Evolutionary conservation across 768 basidiomycete genomes (phyloP).

Genomic region (Suillus tomentosus): DNA sequence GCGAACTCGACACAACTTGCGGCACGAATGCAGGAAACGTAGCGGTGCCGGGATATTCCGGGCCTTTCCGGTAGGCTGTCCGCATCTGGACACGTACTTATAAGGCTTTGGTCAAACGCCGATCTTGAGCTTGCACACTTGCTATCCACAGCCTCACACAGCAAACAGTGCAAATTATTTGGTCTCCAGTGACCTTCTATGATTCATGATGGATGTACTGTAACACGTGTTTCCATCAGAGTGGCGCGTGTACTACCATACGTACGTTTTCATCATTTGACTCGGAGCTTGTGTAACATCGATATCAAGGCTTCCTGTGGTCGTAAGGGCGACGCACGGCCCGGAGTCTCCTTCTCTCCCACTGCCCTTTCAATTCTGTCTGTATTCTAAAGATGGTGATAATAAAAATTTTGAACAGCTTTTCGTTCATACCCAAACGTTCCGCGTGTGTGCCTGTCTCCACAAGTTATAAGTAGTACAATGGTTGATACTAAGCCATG

Average conservation of each 20-base stretch:
- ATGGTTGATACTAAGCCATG: not conserved
- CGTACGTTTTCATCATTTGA: not conserved
- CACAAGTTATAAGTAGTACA: too few relatives aligned
- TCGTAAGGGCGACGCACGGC: not conserved
- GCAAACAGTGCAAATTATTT: too few relatives aligned
- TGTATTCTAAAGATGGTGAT: not conserved
- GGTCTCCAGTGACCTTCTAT: not conserved
- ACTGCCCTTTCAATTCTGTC: not conserved
- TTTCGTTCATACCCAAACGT: not conserved
- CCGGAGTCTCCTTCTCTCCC: not conserved
- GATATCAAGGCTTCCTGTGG: not conserved
- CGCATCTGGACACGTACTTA: too few relatives aligned
- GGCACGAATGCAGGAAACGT: too few relatives aligned
- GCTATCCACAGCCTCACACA: too few relatives aligned
- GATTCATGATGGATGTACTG: not conserved
- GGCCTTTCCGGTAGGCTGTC: too few relatives aligned
- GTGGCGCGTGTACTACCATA: not conserved
- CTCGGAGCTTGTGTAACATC: not conserved
- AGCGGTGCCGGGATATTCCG: too few relatives aligned
- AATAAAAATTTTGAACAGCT: not conserved
- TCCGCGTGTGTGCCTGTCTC: not conserved
- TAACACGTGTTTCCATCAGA: not conserved
- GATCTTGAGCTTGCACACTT: too few relatives aligned
- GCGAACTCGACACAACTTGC: too few relatives aligned
- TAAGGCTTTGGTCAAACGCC: too few relatives aligned